Base-by-base conservation (phyloP, 768 basidiomycete genomes). In the Pseudohyphozyma bogoriensis region DNA sequence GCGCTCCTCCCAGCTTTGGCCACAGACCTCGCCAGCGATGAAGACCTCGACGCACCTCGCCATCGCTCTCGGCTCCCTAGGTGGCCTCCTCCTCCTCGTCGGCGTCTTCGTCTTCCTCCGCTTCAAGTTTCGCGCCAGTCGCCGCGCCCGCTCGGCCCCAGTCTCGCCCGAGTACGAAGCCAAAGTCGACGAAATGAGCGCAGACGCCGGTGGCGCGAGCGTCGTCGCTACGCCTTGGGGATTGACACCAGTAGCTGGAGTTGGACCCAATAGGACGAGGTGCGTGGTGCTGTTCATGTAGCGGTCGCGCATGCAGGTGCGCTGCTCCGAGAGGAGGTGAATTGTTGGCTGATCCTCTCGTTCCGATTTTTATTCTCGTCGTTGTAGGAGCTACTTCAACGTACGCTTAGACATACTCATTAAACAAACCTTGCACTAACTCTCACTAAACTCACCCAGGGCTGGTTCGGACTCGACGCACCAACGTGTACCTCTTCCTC, bases 381-480 rank as follows among this genome's bases (percentile, higher is more conserved):
- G 3, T 31, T 49, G 24, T 15, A 49, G 47, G 29, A 29, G 28
- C 4, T 49, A 29, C 47, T 29, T 49, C 28, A 49, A 49, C 28
- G n/a, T n/a, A n/a, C n/a, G n/a, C n/a, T n/a, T n/a, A n/a, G n/a
- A n/a, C n/a, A n/a, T n/a, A n/a, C n/a, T n/a, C n/a, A n/a, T n/a
- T n/a, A n/a, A n/a, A n/a, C n/a, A n/a, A n/a, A n/a, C n/a, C n/a
- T n/a, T n/a, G n/a, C n/a, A n/a, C n/a, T n/a, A n/a, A n/a, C n/a
- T n/a, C n/a, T n/a, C n/a, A n/a, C n/a, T n/a, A n/a, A n/a, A n/a
- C n/a, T n/a, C n/a, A n/a, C n/a, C n/a, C n/a, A n/a, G n/a, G 47
- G 47, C 47, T 49, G 47, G 47, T 49, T 49, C 15, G 51, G 51
- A 4, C 51, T 52, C 26, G 51, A 52, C 20, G 33, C n/a, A 52